Percentiles rank a stretch among this genome's conserved stretches.
phyloP scores from a whole-genome alignment of 2,329 filamentous ascomycete species.

The Tolypocladium nubicola region DNA sequence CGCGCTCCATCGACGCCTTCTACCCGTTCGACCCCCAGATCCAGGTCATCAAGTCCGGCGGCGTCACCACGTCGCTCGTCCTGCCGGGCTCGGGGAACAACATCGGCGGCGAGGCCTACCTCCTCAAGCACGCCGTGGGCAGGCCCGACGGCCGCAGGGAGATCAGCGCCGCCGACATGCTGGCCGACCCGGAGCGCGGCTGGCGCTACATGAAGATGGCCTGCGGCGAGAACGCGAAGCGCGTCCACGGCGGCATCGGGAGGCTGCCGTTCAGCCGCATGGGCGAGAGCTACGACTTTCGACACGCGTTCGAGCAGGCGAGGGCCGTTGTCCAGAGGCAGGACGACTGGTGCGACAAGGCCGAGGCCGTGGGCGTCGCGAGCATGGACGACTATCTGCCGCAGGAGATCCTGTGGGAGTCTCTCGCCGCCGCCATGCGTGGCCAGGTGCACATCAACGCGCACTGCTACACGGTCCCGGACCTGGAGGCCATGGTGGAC shows the following conservation, averaged over 20 bases:
- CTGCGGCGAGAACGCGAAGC: constrained; percentile 60
- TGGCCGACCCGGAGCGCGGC: constrained; percentile 53
- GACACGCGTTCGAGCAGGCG: constrained; percentile 57
- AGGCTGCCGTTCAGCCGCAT: constrained; percentile 47
- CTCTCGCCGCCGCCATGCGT: constrained; percentile 49
- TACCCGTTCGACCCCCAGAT: constrained; percentile 54
- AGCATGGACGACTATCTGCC: constrained; percentile 48
- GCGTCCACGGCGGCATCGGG: constrained; percentile 45
- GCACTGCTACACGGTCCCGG: constrained; percentile 61
- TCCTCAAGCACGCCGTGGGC: constrained; percentile 58
- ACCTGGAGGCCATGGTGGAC: constrained; percentile 58
- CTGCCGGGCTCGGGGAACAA: constrained; percentile 63
- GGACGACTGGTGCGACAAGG: constrained; percentile 57
- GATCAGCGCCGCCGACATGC: constrained; percentile 50
- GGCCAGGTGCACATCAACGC: constrained; percentile 61
- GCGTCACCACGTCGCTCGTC: constrained; percentile 58
- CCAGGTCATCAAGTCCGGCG: constrained; percentile 60
- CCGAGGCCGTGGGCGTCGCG: constrained; percentile 36
- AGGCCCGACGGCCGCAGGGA: constrained; percentile 48
- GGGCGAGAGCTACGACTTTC: constrained; percentile 60
- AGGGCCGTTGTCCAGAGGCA: constrained; percentile 44
- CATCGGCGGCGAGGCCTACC: constrained; percentile 60
- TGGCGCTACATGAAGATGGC: constrained; percentile 73
- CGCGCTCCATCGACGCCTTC: constrained; percentile 55
- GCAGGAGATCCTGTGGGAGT: constrained; percentile 52